Conservation (phyloP, 345 rosid genomes). For the Brassica juncea region DNA sequence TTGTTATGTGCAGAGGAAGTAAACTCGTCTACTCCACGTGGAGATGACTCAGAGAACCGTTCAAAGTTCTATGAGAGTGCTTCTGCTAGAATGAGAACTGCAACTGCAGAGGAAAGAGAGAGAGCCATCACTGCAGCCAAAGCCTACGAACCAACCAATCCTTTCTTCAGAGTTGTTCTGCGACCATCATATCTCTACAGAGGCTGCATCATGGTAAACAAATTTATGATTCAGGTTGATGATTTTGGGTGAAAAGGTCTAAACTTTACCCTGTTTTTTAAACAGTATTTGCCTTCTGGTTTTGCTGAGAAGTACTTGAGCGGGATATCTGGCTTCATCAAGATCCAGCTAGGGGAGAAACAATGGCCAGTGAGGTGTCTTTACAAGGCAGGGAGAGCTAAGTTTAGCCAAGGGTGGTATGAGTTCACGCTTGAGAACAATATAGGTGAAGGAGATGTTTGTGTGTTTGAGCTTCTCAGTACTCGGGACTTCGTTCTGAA, state of each 20-base stretch:
- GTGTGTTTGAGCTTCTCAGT: slow-evolving; percentile 72
- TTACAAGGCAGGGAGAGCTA: slow-evolving; percentile 82
- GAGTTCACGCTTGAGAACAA: slow-evolving; percentile 79
- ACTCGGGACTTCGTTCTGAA: slow-evolving; percentile 70
- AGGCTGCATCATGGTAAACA: slow-evolving; percentile 76
- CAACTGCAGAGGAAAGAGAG: slow-evolving; percentile 77
- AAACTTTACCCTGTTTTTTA: not conserved
- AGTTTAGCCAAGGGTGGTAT: slow-evolving; percentile 86
- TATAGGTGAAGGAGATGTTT: slow-evolving; percentile 87
- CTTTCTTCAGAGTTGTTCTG: slow-evolving; percentile 79
- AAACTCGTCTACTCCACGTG: slow-evolving; percentile 41
- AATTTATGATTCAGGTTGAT: not conserved
- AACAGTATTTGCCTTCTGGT: slow-evolving; percentile 78
- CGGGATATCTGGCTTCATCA: slow-evolving; percentile 81
- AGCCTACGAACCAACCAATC: slow-evolving; percentile 66
- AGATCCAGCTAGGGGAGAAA: slow-evolving; percentile 66
- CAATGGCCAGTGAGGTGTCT: slow-evolving; percentile 91
- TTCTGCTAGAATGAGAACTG: slow-evolving; percentile 71
- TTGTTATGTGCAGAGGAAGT: slow-evolving; percentile 43
- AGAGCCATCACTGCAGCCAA: slow-evolving; percentile 66
- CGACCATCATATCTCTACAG: slow-evolving; percentile 80
- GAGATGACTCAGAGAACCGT: slow-evolving; percentile 52
- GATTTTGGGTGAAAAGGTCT: not conserved
- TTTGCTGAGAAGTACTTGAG: slow-evolving; percentile 78
- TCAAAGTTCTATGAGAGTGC: slow-evolving; percentile 74